phyloP scores from a whole-genome alignment of 176 grass and related monocot genomes.

The Paspalum notatum region DNA sequence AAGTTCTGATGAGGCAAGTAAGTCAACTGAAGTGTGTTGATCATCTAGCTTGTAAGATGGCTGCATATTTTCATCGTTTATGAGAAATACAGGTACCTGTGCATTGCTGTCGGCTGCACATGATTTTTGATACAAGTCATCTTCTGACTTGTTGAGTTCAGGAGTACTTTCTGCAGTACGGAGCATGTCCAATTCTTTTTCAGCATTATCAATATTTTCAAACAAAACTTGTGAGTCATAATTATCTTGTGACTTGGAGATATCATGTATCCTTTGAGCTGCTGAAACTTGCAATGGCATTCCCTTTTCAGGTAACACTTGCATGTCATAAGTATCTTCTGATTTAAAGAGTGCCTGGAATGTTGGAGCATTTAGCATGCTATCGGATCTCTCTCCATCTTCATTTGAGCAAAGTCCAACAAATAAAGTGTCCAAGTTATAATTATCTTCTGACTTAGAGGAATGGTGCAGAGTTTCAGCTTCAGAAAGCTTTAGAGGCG shows the following conservation, averaged over 20 bases:
- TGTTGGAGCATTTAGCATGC: neutral
- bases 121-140: neutral
- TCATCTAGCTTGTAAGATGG: neutral
- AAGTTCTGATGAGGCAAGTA: conserved; percentile 25
- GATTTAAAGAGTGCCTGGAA: neutral
- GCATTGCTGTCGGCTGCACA: neutral
- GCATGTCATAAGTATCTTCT: neutral
- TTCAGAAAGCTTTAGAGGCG: no score
- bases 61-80: conserved; percentile 7
- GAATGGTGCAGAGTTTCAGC: no score
- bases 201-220: conserved; percentile 2
- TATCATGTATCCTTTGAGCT: neutral
- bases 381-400: neutral
- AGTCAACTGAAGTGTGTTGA: neutral
- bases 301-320: neutral
- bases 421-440: neutral
- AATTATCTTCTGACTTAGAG: neutral
- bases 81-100: neutral
- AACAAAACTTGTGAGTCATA: conserved; percentile 1
- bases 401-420: neutral
- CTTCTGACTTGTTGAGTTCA: neutral
- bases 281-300: neutral
- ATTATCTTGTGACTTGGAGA: neutral
- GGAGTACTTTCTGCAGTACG: conserved; percentile 10
- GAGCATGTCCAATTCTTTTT: neutral